phyloP scores from a whole-genome alignment of 345 rosid genomes.

The Ceriops tagal region DNA sequence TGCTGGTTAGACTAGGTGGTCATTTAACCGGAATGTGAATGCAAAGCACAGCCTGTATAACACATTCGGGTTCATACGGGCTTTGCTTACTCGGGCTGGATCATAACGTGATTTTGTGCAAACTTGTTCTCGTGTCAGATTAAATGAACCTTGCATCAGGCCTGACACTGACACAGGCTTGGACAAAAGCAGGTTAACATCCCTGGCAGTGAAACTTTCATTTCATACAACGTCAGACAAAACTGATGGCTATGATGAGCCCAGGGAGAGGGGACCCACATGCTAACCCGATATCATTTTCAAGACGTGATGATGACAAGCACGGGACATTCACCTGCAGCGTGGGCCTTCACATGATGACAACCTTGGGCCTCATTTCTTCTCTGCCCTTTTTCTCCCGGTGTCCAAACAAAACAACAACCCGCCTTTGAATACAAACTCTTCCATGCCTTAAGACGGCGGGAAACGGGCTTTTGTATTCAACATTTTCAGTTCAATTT shows the following conservation, averaged over 20 bases:
- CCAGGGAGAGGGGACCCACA: conserved; percentile 11
- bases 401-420: neutral
- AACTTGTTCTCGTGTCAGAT: no score
- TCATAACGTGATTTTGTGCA: no score
- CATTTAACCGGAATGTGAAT: no score
- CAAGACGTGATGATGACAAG: conserved; percentile 24
- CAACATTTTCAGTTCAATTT: no score
- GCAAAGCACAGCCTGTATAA: no score
- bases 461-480: no score
- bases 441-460: no score
- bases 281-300: conserved; percentile 8
- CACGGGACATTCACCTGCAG: conserved; percentile 16
- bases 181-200: neutral
- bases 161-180: neutral
- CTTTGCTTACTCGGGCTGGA: no score
- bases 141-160: neutral
- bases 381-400: neutral
- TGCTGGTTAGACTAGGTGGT: no score
- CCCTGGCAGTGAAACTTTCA: conserved; percentile 38
- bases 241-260: conserved; percentile 23
- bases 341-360: conserved; percentile 17
- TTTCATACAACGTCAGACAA: conserved; percentile 36
- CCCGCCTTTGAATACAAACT: neutral
- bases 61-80: no score
- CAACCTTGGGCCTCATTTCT: neutral